These are phyloP conservation scores for Kondoa subrosea DNA, from an alignment of 768 basidiomycete genomes.

Conservation along the genomic window DNA sequence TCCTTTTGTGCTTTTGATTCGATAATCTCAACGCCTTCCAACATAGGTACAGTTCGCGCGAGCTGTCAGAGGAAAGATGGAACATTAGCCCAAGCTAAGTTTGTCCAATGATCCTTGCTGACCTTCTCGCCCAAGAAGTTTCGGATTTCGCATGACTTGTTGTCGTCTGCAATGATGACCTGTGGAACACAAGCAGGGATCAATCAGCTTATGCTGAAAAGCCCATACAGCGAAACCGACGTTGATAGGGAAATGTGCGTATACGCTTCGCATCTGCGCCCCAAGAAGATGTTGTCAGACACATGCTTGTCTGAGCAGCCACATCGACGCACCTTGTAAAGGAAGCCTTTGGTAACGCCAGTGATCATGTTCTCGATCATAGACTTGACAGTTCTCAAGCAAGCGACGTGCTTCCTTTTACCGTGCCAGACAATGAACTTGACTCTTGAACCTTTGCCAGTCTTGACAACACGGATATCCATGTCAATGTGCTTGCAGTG, in stretches of 20 bases:
- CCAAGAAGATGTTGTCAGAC: background rate
- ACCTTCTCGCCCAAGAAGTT: slow-evolving; percentile 94
- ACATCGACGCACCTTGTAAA: slow-evolving; percentile 51
- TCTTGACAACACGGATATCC: slow-evolving; percentile 33
- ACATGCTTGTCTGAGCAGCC: no score
- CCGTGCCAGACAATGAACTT: slow-evolving; percentile 95
- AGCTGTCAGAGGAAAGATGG: slow-evolving; percentile 18
- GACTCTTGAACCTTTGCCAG: slow-evolving; percentile 52
- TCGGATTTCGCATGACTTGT: slow-evolving; percentile 63
- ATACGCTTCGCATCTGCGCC: slow-evolving; percentile 88
- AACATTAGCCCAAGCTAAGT: background rate
- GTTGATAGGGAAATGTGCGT: slow-evolving; percentile 99
- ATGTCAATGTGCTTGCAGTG: slow-evolving; percentile 42
- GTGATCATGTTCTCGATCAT: slow-evolving; percentile 94
- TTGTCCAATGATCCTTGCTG: slow-evolving; percentile 18
- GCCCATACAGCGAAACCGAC: slow-evolving; percentile 25
- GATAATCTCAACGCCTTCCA: slow-evolving; percentile 61
- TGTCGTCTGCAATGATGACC: slow-evolving; percentile 49
- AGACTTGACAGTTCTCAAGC: slow-evolving; percentile 86
- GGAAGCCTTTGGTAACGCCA: slow-evolving; percentile 97
- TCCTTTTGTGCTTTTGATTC: slow-evolving; percentile 90
- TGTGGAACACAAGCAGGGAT: background rate
- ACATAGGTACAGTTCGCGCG: slow-evolving; percentile 81
- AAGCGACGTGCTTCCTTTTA: slow-evolving; percentile 93
- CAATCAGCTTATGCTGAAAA: background rate